Evolutionary conservation across 495 filamentous ascomycete genomes (phyloP).

Genomic region (Copromyces sp.): DNA sequence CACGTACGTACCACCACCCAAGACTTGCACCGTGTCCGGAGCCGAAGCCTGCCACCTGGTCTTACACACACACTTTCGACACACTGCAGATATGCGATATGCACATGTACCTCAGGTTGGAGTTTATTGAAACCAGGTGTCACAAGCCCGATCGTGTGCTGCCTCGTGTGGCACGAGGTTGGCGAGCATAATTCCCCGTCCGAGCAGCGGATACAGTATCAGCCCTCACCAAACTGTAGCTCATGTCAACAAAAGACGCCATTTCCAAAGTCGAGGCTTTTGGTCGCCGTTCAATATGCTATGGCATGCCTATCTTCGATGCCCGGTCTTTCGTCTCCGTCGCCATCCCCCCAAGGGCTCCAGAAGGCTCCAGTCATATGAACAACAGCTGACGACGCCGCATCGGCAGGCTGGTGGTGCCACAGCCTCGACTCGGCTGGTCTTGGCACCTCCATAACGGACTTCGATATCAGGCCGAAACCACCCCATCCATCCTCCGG

Average conservation of each 20-base stretch:
- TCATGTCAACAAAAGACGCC: background rate
- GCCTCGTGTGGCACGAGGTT: background rate
- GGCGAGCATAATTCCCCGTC: background rate
- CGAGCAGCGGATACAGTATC: background rate
- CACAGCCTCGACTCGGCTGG: background rate
- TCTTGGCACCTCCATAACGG: background rate
- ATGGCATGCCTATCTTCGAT: background rate
- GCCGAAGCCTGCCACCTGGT: background rate
- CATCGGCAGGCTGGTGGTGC: background rate
- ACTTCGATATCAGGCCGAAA: background rate
- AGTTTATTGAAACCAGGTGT: background rate
- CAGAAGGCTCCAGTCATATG: background rate
- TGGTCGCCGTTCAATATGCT: background rate
- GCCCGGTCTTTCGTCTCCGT: background rate
- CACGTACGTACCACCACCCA: background rate
- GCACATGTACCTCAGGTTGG: background rate
- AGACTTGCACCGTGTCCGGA: background rate
- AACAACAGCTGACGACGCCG: background rate
- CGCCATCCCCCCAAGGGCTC: background rate
- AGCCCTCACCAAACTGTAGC: background rate
- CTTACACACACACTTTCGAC: background rate
- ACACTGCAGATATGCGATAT: background rate
- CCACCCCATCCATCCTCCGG: background rate
- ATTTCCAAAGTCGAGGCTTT: background rate
- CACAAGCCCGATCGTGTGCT: background rate